Percentiles rank a stretch among this genome's conserved stretches.
Evolutionary conservation across 2,329 filamentous ascomycete species (phyloP).

Genomic region (Cladobotryum mycophilum): DNA sequence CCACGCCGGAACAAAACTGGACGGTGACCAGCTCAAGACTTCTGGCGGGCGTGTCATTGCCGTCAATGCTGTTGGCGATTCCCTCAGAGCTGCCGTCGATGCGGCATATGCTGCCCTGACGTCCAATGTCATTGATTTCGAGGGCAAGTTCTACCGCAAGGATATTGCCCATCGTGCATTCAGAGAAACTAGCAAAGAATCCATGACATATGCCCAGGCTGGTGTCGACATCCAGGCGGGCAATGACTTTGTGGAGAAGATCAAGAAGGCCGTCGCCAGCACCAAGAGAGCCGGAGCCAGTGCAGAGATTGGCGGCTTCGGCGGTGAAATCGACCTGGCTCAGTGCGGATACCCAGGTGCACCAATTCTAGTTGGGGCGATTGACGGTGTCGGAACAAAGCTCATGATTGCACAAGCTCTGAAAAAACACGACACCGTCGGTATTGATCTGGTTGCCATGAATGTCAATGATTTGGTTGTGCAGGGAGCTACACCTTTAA

Average conservation of each 20-base stretch:
- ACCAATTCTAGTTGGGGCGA: conserved; percentile 84
- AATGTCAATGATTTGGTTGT: conserved; percentile 98
- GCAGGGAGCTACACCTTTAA: conserved; percentile 87
- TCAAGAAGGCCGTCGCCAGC: conserved; percentile 82
- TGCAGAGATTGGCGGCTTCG: conserved; percentile 91
- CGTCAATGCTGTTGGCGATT: conserved; percentile 67
- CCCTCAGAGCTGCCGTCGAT: conserved; percentile 74
- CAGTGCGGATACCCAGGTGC: conserved; percentile 66
- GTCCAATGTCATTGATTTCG: conserved; percentile 63
- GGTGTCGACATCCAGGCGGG: conserved; percentile 93
- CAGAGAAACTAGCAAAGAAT: conserved; percentile 35
- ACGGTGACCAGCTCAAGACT: conserved; percentile 60
- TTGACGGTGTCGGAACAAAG: conserved; percentile 95
- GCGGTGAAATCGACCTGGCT: conserved; percentile 58
- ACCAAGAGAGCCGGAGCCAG: conserved; percentile 83
- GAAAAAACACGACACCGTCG: conserved; percentile 87
- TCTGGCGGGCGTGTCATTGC: conserved; percentile 90
- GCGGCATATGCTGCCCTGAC: conserved; percentile 82
- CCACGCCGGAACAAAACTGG: conserved; percentile 79
- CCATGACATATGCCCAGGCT: conserved; percentile 83
- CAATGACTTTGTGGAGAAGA: conserved; percentile 85
- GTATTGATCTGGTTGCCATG: conserved; percentile 96
- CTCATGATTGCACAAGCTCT: conserved; percentile 91
- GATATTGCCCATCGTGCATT: conserved; percentile 82
- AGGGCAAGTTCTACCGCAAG: conserved; percentile 84